Evolutionary conservation across 2,329 filamentous ascomycete genomes (phyloP).

Genomic region (Colletotrichum incanum): DNA sequence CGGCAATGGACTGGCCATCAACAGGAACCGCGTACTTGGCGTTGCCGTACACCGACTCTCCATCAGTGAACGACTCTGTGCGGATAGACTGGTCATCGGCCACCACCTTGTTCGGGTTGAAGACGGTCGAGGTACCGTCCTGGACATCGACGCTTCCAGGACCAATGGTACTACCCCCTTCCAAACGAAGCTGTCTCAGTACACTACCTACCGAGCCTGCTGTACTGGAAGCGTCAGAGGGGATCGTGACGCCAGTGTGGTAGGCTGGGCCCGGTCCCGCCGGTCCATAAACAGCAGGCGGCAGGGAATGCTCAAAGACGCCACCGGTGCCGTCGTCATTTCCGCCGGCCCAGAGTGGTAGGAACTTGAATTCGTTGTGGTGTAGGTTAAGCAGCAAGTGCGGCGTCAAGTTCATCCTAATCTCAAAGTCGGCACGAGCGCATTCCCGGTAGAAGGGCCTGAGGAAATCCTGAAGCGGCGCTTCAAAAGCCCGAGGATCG

Average conservation of each 20-base stretch:
- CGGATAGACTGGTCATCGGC: constrained; percentile 52
- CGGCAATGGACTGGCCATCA: constrained; percentile 48
- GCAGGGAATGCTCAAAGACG: constrained; percentile 61
- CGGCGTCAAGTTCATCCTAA: constrained; percentile 54
- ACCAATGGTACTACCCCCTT: constrained; percentile 52
- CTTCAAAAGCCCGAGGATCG: constrained; percentile 18
- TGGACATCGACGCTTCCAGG: constrained; percentile 56
- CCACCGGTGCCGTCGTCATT: constrained; percentile 67
- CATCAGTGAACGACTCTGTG: constrained; percentile 55
- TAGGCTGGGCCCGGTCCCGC: constrained; percentile 63
- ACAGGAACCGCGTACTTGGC: constrained; percentile 55
- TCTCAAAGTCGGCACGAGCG: constrained; percentile 51
- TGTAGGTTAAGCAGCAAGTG: constrained; percentile 68
- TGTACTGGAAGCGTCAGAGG: constrained; percentile 53
- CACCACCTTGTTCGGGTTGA: constrained; percentile 51
- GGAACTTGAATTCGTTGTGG: constrained; percentile 72
- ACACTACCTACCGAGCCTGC: constrained; percentile 55
- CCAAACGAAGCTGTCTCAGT: constrained; percentile 53
- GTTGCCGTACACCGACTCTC: constrained; percentile 52
- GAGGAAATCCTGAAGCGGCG: constrained; percentile 23
- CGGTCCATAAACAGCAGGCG: constrained; percentile 61
- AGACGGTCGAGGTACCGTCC: constrained; percentile 58
- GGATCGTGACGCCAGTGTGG: constrained; percentile 60
- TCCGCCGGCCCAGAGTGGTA: constrained; percentile 77
- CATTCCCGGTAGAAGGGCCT: constrained; percentile 43